These are phyloP conservation scores for Magnaporthiopsis incrustans DNA, from an alignment of 2,329 filamentous ascomycete genomes.

Conservation along the genomic window DNA sequence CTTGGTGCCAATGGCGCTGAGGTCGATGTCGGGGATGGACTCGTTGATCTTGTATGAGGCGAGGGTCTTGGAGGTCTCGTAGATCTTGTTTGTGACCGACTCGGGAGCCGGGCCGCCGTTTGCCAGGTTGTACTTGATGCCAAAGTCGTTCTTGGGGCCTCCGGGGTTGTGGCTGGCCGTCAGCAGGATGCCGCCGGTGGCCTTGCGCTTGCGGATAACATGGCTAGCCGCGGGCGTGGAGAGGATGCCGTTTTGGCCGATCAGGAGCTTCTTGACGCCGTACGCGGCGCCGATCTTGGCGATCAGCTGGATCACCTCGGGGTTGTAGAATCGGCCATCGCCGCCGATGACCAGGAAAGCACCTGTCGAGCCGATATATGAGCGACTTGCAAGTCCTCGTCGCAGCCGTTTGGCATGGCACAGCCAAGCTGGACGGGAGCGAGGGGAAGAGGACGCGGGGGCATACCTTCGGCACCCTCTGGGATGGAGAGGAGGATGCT, in stretches of 20 bases:
- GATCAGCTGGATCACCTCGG: conserved; percentile 92
- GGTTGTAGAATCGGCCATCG: conserved; percentile 95
- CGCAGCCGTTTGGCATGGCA: neutral
- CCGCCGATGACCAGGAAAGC: conserved; percentile 93
- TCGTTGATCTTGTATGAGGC: conserved; percentile 80
- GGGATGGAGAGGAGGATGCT: conserved; percentile 95
- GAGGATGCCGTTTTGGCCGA: conserved; percentile 93
- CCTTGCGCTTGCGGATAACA: conserved; percentile 87
- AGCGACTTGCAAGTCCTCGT: conserved; percentile 5
- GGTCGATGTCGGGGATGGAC: conserved; percentile 79
- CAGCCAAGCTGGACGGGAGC: neutral
- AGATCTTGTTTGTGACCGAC: conserved; percentile 97
- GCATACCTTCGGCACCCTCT: conserved; percentile 72
- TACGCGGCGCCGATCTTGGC: conserved; percentile 96
- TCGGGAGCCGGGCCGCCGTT: conserved; percentile 96
- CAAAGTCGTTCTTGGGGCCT: conserved; percentile 89
- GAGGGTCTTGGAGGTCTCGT: conserved; percentile 79
- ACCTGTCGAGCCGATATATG: conserved; percentile 24
- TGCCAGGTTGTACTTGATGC: conserved; percentile 98
- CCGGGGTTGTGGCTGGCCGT: conserved; percentile 98
- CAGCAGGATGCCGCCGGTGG: conserved; percentile 91
- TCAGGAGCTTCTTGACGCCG: conserved; percentile 96
- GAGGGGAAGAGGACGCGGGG: neutral
- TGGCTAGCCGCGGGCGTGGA: conserved; percentile 95
- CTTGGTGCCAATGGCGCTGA: conserved; percentile 71